Percentiles rank a stretch among this genome's conserved stretches.
Evolutionary conservation across 2,329 filamentous ascomycete species (phyloP).

Genomic region (Fusarium decemcellulare): DNA sequence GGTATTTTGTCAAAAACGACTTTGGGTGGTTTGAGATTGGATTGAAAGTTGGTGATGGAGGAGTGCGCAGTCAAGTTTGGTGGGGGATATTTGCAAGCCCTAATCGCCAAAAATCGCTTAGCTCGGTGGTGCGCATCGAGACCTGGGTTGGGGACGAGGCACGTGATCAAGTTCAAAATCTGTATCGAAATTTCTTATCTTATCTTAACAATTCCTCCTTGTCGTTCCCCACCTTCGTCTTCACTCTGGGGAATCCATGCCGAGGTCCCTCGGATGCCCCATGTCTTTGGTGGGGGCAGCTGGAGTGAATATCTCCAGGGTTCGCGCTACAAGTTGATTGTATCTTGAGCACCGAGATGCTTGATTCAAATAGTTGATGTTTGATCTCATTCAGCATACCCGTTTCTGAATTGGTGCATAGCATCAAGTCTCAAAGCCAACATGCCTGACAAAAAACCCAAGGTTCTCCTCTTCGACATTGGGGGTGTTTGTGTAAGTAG

Average conservation of each 20-base stretch:
- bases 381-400: slow-evolving; percentile 29
- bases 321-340: neutral
- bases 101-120: slow-evolving; percentile 50
- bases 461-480: slow-evolving; percentile 92
- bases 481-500: slow-evolving; percentile 93
- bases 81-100: slow-evolving; percentile 60
- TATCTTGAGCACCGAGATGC: neutral
- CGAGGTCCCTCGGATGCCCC: slow-evolving; percentile 43
- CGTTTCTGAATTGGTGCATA: too few relatives aligned
- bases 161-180: slow-evolving; percentile 42
- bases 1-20: slow-evolving; percentile 64
- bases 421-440: neutral
- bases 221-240: neutral
- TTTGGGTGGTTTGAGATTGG: slow-evolving; percentile 53
- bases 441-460: slow-evolving; percentile 65
- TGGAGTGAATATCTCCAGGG: slow-evolving; percentile 16
- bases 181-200: neutral
- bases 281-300: slow-evolving; percentile 25
- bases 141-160: slow-evolving; percentile 59
- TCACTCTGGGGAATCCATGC: slow-evolving; percentile 35
- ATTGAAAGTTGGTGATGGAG: slow-evolving; percentile 52
- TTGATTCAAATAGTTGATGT: neutral
- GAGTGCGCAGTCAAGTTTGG: slow-evolving; percentile 51
- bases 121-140: slow-evolving; percentile 40
- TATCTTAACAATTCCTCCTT: slow-evolving; percentile 21